Conservation (phyloP, 2,329 filamentous ascomycete species). For the Knufia petricola region DNA sequence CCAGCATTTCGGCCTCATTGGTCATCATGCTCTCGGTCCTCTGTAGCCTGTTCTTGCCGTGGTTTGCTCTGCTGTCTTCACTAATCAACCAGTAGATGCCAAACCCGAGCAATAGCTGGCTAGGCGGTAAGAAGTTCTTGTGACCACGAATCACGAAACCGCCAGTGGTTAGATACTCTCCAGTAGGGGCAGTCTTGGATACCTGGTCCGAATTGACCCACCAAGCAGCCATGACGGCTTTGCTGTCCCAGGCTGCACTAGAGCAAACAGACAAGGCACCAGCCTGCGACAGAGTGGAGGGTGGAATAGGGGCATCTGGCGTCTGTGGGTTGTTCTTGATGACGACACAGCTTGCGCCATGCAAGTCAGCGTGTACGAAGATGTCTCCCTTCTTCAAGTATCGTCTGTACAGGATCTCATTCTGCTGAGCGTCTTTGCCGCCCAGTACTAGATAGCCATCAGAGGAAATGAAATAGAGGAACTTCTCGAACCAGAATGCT, state of each 20-base stretch:
- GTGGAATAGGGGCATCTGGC: slow-evolving; percentile 77
- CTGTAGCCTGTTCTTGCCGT: slow-evolving; percentile 63
- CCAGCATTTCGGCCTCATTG: slow-evolving; percentile 20
- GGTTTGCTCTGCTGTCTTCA: slow-evolving; percentile 72
- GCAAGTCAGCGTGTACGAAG: slow-evolving; percentile 82
- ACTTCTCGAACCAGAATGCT: slow-evolving; percentile 95
- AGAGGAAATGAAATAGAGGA: slow-evolving; percentile 86
- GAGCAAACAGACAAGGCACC: slow-evolving; percentile 75
- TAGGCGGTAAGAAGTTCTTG: slow-evolving; percentile 85
- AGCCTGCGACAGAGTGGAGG: slow-evolving; percentile 82
- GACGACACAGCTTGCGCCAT: slow-evolving; percentile 73
- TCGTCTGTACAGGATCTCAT: slow-evolving; percentile 79
- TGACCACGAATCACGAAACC: slow-evolving; percentile 73
- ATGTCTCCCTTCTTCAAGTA: slow-evolving; percentile 83
- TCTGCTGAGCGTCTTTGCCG: slow-evolving; percentile 80
- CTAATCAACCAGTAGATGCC: slow-evolving; percentile 81
- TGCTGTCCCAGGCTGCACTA: slow-evolving; percentile 89
- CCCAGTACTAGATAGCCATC: slow-evolving; percentile 89
- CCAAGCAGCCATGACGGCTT: slow-evolving; percentile 90
- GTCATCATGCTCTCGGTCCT: slow-evolving; percentile 22
- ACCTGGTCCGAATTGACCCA: slow-evolving; percentile 91
- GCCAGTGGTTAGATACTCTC: slow-evolving; percentile 70
- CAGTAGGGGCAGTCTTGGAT: slow-evolving; percentile 68
- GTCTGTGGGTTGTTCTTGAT: slow-evolving; percentile 77
- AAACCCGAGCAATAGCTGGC: slow-evolving; percentile 78